These are phyloP conservation scores for Halophytophthora polymorphica DNA, from an alignment of 352 stramenopile genomes.

Conservation along the genomic window DNA sequence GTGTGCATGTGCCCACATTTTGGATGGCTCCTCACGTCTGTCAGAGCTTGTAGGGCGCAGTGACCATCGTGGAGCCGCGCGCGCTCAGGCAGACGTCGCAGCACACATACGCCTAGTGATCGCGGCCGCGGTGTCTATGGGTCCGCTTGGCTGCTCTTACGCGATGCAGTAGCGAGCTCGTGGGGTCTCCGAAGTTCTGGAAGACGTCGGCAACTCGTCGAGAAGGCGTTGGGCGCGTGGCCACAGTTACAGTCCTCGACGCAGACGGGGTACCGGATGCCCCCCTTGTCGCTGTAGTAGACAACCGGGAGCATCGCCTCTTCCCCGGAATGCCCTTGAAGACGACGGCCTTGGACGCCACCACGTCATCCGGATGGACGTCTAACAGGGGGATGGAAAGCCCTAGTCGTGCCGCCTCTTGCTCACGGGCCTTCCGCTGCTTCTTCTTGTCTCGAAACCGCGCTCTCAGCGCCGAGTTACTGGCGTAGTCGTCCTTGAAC, in stretches of 20 bases:
- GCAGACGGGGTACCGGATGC: neutral
- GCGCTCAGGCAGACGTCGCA: neutral
- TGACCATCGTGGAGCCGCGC: too few species aligned
- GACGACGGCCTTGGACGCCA: constrained; percentile 48
- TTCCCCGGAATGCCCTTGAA: constrained; percentile 53
- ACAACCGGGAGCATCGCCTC: constrained; percentile 5
- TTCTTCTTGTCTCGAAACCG: constrained; percentile 64
- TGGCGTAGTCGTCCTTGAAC: constrained; percentile 68
- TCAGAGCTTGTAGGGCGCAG: too few species aligned
- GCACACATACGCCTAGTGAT: neutral
- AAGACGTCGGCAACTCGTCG: neutral
- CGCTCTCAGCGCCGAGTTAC: constrained; percentile 53
- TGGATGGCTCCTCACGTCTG: too few species aligned
- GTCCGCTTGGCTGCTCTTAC: too few species aligned
- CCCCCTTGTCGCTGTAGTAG: neutral
- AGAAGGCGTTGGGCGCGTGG: neutral
- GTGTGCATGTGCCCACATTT: neutral
- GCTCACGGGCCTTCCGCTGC: constrained; percentile 32
- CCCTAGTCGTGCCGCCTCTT: constrained; percentile 37
- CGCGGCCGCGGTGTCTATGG: too few species aligned
- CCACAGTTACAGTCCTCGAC: too few species aligned
- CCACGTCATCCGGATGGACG: constrained; percentile 51
- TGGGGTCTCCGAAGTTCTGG: neutral
- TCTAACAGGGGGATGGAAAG: constrained; percentile 64
- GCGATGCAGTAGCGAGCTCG: neutral